Percentiles rank a stretch among this genome's conserved stretches.
Evolutionary conservation across 164 flowering plant species (phyloP).

Genomic region (Vitis labrusca): DNA sequence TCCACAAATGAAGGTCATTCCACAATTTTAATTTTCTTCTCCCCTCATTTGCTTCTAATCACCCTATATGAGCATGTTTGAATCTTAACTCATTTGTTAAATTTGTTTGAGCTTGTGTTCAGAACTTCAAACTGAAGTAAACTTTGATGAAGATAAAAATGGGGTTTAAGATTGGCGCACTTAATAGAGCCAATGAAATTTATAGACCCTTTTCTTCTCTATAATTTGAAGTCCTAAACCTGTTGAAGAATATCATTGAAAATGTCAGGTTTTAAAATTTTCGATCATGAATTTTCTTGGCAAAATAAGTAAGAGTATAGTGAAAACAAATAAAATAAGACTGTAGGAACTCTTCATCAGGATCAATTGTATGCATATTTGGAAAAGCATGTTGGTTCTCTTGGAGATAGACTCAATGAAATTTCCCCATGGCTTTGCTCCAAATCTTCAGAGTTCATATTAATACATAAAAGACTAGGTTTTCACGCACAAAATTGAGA

Average conservation of each 20-base stretch:
- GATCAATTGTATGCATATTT: neutral
- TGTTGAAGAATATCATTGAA: no score
- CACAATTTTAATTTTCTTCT: neutral
- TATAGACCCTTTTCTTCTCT: no score
- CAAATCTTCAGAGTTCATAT: neutral
- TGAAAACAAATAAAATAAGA: neutral
- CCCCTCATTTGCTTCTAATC: neutral
- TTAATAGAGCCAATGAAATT: no score
- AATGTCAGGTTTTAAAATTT: no score
- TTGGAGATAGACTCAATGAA: neutral
- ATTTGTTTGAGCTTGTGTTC: no score
- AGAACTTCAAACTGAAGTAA: no score
- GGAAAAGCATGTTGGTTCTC: neutral
- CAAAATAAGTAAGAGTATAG: neutral
- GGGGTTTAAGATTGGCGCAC: no score
- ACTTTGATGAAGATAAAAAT: no score
- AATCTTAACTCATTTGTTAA: no score
- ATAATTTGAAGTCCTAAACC: no score
- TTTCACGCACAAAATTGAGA: neutral
- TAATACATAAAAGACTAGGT: neutral
- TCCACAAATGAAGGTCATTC: slow-evolving; percentile 76
- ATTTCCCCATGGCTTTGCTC: neutral
- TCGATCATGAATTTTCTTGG: no score
- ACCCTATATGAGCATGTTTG: no score
- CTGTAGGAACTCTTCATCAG: neutral